Evolutionary conservation across 305 asterid species (phyloP), one percentile per base, ranked within the genome.

Genomic region (Solanum hybrid): DNA sequence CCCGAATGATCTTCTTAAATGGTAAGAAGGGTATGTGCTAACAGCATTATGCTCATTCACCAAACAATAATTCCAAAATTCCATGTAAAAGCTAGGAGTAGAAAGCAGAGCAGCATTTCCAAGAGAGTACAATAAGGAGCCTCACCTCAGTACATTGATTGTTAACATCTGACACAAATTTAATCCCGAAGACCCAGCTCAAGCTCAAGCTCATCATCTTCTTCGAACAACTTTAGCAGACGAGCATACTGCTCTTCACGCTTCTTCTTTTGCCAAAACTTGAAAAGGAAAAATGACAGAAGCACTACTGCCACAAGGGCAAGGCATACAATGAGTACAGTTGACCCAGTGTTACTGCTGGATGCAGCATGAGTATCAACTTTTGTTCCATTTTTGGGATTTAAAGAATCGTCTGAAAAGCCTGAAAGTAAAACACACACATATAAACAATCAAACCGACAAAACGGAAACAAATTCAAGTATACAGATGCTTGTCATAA

Each of bases 161-260:
- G 64, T 34, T 79, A 89, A 87, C 89, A 90, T 89, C 40, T 86
- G 80, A 40, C 60, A 46, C 38, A 80, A 71, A 89, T 85, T 95
- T 93, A 95, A 93, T 95, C 98, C 73, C 98, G 94, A 88, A 96
- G 95, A 90, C 99, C 99, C 73, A 96, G 99, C 93, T 96, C 99
- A 7, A 96, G 92, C 92, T 96, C 99, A 20, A 96, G 97, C 92
- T 96, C 98, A 86, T 96, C 99, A 88, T 96, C 99, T 91, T 96
- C 96, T 93, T 96, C 98, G 85, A 96, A 96, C 95, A 96, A 90
- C 94, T 94, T 95, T 84, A 95, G 94, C 89, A 96, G 91, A 88
- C 96, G 99, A 89, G 98, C 98, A 78, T 96, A 95, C 92, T 95
- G 99, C 91, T 95, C 98, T 69, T 95, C 97, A 75, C 98, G 99